Conservation (phyloP, 192 early-diverging fungal species). For the Gaertneriomyces semiglobifer region DNA sequence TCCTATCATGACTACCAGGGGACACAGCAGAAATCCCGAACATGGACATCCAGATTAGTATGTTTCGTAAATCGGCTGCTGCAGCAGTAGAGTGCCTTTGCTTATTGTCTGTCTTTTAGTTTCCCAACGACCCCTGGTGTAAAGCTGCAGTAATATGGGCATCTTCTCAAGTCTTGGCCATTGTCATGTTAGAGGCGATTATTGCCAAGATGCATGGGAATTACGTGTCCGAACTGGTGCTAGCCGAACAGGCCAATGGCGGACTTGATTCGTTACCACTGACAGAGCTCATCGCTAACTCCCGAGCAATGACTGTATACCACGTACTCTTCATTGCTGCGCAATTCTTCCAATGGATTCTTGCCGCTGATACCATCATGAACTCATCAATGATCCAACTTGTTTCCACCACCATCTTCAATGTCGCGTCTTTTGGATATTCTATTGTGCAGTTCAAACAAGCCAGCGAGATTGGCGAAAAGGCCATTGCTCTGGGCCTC, state of each 20-base stretch:
- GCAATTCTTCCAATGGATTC: slow-evolving; percentile 44
- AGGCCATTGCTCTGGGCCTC: not conserved
- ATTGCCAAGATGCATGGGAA: slow-evolving; percentile 19
- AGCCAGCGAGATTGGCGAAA: slow-evolving; percentile 28
- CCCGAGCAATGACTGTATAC: slow-evolving; percentile 42
- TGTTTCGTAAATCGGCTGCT: not conserved
- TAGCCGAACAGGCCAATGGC: not conserved
- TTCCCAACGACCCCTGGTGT: slow-evolving; percentile 41
- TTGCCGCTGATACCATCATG: slow-evolving; percentile 48
- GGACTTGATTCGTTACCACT: not conserved
- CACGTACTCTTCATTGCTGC: slow-evolving; percentile 42
- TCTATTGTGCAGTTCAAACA: slow-evolving; percentile 42
- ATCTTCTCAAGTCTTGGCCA: slow-evolving; percentile 33
- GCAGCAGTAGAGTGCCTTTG: too few species aligned
- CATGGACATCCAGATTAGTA: slow-evolving; percentile 14
- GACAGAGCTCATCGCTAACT: slow-evolving; percentile 9
- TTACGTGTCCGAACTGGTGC: slow-evolving; percentile 1
- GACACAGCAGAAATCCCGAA: slow-evolving; percentile 5
- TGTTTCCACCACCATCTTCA: slow-evolving; percentile 43
- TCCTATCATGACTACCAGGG: not conserved
- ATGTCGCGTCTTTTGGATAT: slow-evolving; percentile 40
- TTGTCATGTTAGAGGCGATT: slow-evolving; percentile 27
- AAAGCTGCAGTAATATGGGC: slow-evolving; percentile 41
- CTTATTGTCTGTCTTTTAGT: slow-evolving; percentile 12
- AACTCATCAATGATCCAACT: slow-evolving; percentile 50